Conservation (phyloP, 2,329 filamentous ascomycete genomes). For the Claviceps cyperi region DNA sequence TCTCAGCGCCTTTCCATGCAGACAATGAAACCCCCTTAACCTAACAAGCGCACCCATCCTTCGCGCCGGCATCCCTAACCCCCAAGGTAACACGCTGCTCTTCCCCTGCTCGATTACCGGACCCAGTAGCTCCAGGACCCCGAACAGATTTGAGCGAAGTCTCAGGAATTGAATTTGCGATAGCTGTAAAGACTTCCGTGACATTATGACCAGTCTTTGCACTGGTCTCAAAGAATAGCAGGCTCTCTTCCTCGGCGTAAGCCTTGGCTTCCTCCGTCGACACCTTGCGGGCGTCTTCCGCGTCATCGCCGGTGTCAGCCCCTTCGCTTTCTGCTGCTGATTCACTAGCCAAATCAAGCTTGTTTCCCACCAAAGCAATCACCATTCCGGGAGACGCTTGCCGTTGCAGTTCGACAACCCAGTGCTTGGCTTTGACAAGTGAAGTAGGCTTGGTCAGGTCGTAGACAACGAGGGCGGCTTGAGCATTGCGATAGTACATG, state of each 20-base stretch:
- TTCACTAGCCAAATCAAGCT: slow-evolving; percentile 72
- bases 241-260: slow-evolving; percentile 86
- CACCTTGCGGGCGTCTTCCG: slow-evolving; percentile 71
- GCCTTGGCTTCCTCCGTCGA: slow-evolving; percentile 79
- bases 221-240: slow-evolving; percentile 96
- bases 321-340: slow-evolving; percentile 30
- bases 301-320: slow-evolving; percentile 44
- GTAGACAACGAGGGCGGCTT: slow-evolving; percentile 95
- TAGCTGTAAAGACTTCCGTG: slow-evolving; percentile 90
- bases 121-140: slow-evolving; percentile 50
- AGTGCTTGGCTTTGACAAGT: slow-evolving; percentile 93
- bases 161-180: slow-evolving; percentile 95
- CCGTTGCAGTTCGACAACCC: slow-evolving; percentile 92
- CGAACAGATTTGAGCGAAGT: slow-evolving; percentile 83
- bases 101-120: slow-evolving; percentile 44
- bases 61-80: slow-evolving; percentile 58
- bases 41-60: slow-evolving; percentile 85
- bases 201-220: slow-evolving; percentile 95
- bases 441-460: slow-evolving; percentile 94
- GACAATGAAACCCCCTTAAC: neutral
- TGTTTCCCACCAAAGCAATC: slow-evolving; percentile 94
- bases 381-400: slow-evolving; percentile 94
- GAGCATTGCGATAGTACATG: slow-evolving; percentile 99
- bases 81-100: slow-evolving; percentile 73
- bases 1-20: slow-evolving; percentile 1